Percentiles rank a stretch among this genome's conserved stretches.
These are phyloP conservation scores for Ciborinia camelliae DNA, from an alignment of 2,329 filamentous ascomycete species.

Conservation along the genomic window DNA sequence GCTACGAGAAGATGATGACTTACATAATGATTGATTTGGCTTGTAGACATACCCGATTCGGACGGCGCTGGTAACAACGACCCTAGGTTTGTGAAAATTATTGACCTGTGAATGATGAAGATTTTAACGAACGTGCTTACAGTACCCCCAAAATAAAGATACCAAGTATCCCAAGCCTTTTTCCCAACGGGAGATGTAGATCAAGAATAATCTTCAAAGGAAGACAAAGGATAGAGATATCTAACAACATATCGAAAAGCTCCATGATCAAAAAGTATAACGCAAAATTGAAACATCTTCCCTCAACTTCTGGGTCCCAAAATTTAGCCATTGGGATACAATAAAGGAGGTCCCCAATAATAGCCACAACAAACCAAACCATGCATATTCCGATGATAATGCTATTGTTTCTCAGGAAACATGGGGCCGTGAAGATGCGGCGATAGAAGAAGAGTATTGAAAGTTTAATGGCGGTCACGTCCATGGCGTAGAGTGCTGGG, in stretches of 20 bases:
- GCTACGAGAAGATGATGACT: background rate
- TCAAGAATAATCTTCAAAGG: background rate
- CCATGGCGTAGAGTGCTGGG: background rate
- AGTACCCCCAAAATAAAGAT: slow-evolving; percentile 1
- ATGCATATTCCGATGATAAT: background rate
- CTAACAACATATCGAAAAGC: background rate
- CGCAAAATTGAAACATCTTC: background rate
- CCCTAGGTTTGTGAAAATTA: background rate
- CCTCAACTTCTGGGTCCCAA: background rate
- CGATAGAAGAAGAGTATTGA: slow-evolving; percentile 8
- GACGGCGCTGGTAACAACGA: background rate
- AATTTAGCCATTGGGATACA: background rate
- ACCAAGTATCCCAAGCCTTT: background rate
- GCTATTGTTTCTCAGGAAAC: background rate
- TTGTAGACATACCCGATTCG: background rate
- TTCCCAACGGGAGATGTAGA: background rate
- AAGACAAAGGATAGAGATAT: background rate
- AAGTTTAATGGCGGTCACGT: background rate
- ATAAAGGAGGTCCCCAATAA: background rate
- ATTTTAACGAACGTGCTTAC: background rate
- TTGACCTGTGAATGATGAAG: background rate
- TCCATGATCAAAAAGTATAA: background rate
- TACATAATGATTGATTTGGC: background rate
- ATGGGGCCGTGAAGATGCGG: background rate
- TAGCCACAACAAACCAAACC: background rate